Percentiles rank a stretch among this genome's conserved stretches.
Evolutionary conservation across 306 rosid species (phyloP).

Genomic region (Castanea mollissima): DNA sequence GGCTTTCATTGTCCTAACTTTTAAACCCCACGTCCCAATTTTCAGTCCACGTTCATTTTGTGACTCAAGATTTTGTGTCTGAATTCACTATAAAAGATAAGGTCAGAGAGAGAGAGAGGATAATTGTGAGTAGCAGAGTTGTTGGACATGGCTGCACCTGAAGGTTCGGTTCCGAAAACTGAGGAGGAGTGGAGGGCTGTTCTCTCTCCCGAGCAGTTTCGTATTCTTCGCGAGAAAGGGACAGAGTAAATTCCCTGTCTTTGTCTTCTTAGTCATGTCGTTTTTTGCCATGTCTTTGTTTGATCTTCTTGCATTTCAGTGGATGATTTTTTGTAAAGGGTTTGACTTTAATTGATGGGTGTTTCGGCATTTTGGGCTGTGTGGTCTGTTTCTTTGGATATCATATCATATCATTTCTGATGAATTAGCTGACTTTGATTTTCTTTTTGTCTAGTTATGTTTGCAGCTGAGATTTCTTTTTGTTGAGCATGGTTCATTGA

Average conservation of each 20-base stretch:
- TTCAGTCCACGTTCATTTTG: constrained; percentile 44
- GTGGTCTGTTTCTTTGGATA: not conserved
- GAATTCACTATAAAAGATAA: not conserved
- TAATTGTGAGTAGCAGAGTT: not conserved
- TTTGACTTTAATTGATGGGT: not conserved
- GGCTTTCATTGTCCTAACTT: too few relatives aligned
- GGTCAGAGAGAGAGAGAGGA: not conserved
- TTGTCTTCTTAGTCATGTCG: not conserved
- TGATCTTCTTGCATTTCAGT: too few relatives aligned
- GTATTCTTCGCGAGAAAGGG: constrained; percentile 76
- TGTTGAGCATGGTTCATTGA: not conserved
- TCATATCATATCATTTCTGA: not conserved
- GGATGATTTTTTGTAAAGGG: too few relatives aligned
- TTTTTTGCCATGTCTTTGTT: too few relatives aligned
- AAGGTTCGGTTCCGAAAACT: constrained; percentile 41
- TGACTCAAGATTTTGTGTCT: not conserved
- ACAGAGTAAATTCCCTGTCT: constrained; percentile 52
- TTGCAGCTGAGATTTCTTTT: not conserved
- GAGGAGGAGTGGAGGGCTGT: constrained; percentile 75
- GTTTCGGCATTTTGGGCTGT: not conserved
- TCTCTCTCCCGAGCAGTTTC: constrained; percentile 83
- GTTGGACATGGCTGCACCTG: constrained; percentile 31
- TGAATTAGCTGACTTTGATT: not conserved
- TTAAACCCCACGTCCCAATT: constrained; percentile 8
- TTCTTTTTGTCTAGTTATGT: not conserved